Evolutionary conservation across 2,329 filamentous ascomycete genomes (phyloP).

Genomic region (Didymosphaeria variabile): DNA sequence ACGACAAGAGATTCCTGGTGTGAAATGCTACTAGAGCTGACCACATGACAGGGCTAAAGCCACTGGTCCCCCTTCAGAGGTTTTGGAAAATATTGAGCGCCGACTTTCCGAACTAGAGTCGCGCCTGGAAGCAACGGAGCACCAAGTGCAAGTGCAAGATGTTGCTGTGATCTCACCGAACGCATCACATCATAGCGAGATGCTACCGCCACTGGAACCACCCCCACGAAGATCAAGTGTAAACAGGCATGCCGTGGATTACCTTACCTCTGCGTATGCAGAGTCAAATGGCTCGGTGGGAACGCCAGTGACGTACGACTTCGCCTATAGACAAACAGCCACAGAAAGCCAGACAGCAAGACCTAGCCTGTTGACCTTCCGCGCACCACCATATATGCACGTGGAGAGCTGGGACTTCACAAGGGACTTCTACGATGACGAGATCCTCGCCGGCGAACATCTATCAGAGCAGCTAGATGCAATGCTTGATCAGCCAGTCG

Average conservation of each 20-base stretch:
- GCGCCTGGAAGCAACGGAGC: constrained; percentile 29
- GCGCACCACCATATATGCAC: constrained; percentile 32
- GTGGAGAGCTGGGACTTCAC: constrained; percentile 42
- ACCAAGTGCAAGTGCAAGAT: constrained; percentile 22
- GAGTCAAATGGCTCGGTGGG: constrained; percentile 23
- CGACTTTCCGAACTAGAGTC: constrained; percentile 36
- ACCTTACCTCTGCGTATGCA: constrained; percentile 14
- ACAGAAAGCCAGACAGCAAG: constrained; percentile 35
- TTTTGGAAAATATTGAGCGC: constrained; percentile 32
- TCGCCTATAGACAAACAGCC: constrained; percentile 37
- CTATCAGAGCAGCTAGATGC: constrained; percentile 35
- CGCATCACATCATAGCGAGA: constrained; percentile 26
- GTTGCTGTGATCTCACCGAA: constrained; percentile 29
- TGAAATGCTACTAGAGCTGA: not conserved
- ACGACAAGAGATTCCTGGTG: not conserved
- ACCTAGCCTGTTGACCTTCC: constrained; percentile 35
- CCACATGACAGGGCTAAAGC: constrained; percentile 22
- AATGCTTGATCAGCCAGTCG: constrained; percentile 21
- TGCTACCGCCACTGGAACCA: constrained; percentile 16
- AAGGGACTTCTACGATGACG: constrained; percentile 39
- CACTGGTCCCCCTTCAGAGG: constrained; percentile 25
- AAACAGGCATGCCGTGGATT: constrained; percentile 25
- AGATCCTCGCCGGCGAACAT: constrained; percentile 34
- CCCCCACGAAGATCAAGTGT: constrained; percentile 29
- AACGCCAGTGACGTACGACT: constrained; percentile 31